phyloP scores from a whole-genome alignment of 2,329 filamentous ascomycete species.

The Rhexocercosporidium sp. region DNA sequence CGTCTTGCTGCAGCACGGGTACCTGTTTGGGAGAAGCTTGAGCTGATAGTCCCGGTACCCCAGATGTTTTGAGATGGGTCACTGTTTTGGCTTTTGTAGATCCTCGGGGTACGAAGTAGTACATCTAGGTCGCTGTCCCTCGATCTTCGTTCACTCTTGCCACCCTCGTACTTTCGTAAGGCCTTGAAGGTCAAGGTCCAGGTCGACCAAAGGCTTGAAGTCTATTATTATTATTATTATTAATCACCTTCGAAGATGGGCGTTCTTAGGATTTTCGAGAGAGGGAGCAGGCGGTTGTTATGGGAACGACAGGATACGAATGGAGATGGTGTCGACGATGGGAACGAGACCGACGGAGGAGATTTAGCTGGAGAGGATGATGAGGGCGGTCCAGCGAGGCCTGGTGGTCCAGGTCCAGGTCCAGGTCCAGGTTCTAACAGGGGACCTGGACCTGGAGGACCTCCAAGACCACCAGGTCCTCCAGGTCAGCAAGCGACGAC shows the following conservation, averaged over 20 bases:
- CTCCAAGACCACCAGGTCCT: neutral
- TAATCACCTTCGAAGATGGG: neutral
- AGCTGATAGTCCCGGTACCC: neutral
- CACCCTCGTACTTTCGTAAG: constrained; percentile 1
- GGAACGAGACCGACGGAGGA: neutral
- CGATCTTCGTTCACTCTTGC: neutral
- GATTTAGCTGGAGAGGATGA: neutral
- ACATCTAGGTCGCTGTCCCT: neutral
- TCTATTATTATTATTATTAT: neutral
- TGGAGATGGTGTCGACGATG: neutral
- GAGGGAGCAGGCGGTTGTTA: neutral
- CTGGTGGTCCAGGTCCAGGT: neutral
- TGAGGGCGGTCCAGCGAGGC: neutral
- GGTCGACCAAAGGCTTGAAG: constrained; percentile 4
- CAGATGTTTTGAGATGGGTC: constrained; percentile 5
- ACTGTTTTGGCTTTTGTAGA: neutral
- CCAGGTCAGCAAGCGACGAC: neutral
- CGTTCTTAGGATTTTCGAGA: neutral
- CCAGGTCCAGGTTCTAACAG: neutral
- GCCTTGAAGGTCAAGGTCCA: constrained; percentile 5
- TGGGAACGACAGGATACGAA: neutral
- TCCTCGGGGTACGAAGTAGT: neutral
- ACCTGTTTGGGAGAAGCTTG: constrained; percentile 2
- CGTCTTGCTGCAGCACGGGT: neutral
- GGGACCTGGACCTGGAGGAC: neutral